A percentile compares a stretch with the other conserved stretches of the same genome.
Conservation (phyloP, 192 early-diverging fungal genomes). For the Martensiomyces pterosporus region DNA sequence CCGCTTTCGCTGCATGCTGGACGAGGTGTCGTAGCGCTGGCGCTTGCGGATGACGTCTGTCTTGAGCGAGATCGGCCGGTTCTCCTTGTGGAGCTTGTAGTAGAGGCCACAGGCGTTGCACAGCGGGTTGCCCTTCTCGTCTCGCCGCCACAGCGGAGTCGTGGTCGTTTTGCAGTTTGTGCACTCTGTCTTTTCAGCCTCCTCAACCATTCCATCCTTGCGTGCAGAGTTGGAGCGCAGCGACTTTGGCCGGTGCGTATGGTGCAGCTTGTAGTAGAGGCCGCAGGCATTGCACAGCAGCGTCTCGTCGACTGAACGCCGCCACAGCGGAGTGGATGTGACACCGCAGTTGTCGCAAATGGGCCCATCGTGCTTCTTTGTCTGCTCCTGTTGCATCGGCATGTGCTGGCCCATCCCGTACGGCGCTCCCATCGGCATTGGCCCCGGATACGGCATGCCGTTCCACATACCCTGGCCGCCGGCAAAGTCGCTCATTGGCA, state of each 20-base stretch:
- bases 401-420: constrained; percentile 17
- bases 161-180: constrained; percentile 81
- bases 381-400: constrained; percentile 13
- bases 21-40: constrained; percentile 61
- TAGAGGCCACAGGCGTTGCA: constrained; percentile 99
- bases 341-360: constrained; percentile 71
- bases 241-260: constrained; percentile 75
- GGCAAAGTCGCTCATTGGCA: constrained; percentile 39
- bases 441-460: constrained; percentile 27
- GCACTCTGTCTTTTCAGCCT: constrained; percentile 52
- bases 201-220: constrained; percentile 46
- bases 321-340: constrained; percentile 91
- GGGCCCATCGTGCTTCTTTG: constrained; percentile 40
- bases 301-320: constrained; percentile 79
- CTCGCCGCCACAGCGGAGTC: constrained; percentile 93
- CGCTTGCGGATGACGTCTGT: constrained; percentile 95
- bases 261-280: constrained; percentile 91
- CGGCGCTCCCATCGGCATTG: constrained; percentile 27
- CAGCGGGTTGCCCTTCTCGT: constrained; percentile 81
- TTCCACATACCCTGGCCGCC: constrained; percentile 35
- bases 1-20: constrained; percentile 24
- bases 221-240: constrained; percentile 75
- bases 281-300: constrained; percentile 97
- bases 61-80: constrained; percentile 83
- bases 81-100: constrained; percentile 89